Evolutionary conservation across 257 asterid genomes (phyloP), one percentile per base, ranked within the genome.

Genomic region (Solanum appendiculatum): DNA sequence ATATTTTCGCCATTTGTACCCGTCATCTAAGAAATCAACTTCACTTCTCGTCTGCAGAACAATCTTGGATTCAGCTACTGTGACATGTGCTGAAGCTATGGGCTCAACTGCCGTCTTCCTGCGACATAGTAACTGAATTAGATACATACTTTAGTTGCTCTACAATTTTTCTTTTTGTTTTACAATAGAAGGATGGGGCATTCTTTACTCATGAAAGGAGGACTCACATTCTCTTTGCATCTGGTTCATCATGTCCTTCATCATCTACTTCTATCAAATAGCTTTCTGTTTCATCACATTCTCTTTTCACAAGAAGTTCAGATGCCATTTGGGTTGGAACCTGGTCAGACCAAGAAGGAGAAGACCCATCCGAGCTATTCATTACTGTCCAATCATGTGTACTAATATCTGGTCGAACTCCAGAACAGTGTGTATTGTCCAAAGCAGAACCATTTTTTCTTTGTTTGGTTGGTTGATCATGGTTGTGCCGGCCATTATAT

Each of bases 31-130:
- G 42, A 95, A 92, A 91, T 94, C 98, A 90, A 96, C 98, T 88
- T 95, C 99, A 89, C 99, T 96, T 88, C 96, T 93, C 0, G 98
- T 95, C 92, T 94, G 99, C 85, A 96, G 96, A 18, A 96, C 95
- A 87, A 96, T 96, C 90, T 94, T 95, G n/a, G 98, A 89, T 86
- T 94, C 98, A 36, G 98, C 93, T 60, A 95, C 90, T 9, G 98
- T 96, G 87, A 91, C 93, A 88, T 88, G 94, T 4, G 94, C 88
- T 40, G 97, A 91, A 88, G 90, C 91, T 23, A 87, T 89, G 25
- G 91, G 90, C 78, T 72, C 94, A 33, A 34, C 63, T 56, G 92
- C 95, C 48, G 44, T 33, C 90, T 84, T 91, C 92, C 99, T 96
- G 92, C 89, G 84, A 48, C 54, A 69, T 33, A 70, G 70, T 18